These are phyloP conservation scores for Tetragonia tetragonoides DNA, from an alignment of 148 eudicot species.

Conservation along the genomic window DNA sequence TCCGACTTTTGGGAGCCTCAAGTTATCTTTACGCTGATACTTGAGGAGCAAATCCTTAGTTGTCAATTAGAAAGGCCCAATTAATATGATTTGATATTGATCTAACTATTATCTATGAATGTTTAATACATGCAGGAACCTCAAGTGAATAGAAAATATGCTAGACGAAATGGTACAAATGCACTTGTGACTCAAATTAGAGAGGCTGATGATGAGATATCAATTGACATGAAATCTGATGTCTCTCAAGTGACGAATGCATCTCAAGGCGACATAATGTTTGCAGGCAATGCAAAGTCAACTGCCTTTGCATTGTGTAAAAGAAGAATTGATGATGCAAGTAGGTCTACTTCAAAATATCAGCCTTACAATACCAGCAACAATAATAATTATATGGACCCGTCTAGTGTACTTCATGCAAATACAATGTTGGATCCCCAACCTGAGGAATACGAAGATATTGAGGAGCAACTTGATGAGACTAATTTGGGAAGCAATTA, in stretches of 20 bases:
- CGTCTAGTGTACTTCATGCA: constrained; percentile 29
- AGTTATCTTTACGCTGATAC: too few relatives aligned
- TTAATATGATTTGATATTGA: too few relatives aligned
- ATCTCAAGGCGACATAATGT: constrained; percentile 53
- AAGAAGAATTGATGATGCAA: constrained; percentile 28
- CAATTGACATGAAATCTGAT: constrained; percentile 57
- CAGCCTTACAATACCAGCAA: not conserved
- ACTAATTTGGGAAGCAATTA: not conserved
- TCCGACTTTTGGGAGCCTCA: too few relatives aligned
- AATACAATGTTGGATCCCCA: constrained; percentile 30
- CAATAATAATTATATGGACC: constrained; percentile 11
- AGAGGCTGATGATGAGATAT: constrained; percentile 32
- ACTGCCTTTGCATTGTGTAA: constrained; percentile 37
- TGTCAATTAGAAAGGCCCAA: too few relatives aligned
- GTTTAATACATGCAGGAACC: constrained; percentile 33
- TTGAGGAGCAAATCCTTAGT: too few relatives aligned
- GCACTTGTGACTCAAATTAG: constrained; percentile 35
- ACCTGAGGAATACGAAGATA: constrained; percentile 8
- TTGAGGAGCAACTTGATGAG: constrained; percentile 11
- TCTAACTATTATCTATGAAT: too few relatives aligned
- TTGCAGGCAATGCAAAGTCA: constrained; percentile 34
- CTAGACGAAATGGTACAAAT: constrained; percentile 34
- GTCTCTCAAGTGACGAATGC: constrained; percentile 54
- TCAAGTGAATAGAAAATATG: constrained; percentile 35
- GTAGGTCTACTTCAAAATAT: constrained; percentile 26